Evolutionary conservation across 192 early-diverging fungal genomes (phyloP), one percentile per base, ranked within the genome.

Genomic region (Jimgerdemannia lactiflua): DNA sequence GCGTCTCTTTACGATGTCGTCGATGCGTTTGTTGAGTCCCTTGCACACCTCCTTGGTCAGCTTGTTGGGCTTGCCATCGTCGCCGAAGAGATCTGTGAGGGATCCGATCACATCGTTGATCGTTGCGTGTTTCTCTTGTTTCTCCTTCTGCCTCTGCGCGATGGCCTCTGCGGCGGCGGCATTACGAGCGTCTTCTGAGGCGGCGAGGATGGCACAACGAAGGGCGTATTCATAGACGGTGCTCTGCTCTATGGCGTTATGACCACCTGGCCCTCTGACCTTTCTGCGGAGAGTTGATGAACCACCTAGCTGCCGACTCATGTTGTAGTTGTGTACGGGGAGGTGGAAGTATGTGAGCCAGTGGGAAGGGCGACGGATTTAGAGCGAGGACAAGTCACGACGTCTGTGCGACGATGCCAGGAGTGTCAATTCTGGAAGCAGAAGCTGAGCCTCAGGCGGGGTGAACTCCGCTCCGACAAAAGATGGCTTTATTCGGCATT

Each of bases 41-140:
- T 82, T 80, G 4, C 85, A 77, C 4, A 88, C 72, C 63, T 86
- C 85, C 43, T 81, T 84, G 4, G 84, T 83, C 40, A 86, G 65
- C 59, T 82, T 79, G 72, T 86, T 74, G 39, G 76, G 67, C 67
- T 83, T 71, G 18, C 69, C 70, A 6, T 74, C 73, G 6, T 77
- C 78, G 4, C 65, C 39, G 20, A 79, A 79, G 43, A 64, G 73
- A 18, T 83, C 81, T 41, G 78, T 71, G 8, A 79, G 49, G 39
- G 66, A 73, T 19, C 78, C 75, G 14, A 83, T 43, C 4, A 72
- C 70, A 54, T 83, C 77, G 43, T 73, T 70, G 1, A 79, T 73
- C 72, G 17, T 71, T 69, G 42, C 8, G 73, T 18, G 43, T 64
- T 29, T 76, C 65, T 65, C 59, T 19, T 73, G 71, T 41, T 64